Conservation (phyloP, 306 rosid species). For the Pyrus communis region DNA sequence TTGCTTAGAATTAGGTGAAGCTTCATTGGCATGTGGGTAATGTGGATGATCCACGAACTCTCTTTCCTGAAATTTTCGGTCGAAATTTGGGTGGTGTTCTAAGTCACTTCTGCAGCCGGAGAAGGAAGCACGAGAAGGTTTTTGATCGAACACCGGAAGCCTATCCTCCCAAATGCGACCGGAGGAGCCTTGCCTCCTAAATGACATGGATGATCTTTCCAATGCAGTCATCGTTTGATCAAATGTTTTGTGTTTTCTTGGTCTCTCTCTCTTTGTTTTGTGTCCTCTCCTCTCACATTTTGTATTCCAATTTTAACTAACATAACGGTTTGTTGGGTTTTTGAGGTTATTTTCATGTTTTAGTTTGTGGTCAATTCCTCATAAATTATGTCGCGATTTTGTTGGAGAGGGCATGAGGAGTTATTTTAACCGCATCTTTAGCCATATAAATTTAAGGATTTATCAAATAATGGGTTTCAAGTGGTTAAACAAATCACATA, state of each 20-base stretch:
- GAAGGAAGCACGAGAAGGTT: not conserved
- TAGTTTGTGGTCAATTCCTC: not conserved
- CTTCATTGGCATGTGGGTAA: not conserved
- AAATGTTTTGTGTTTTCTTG: not conserved
- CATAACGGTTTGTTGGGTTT: not conserved
- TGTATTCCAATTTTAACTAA: not conserved
- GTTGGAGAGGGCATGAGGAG: not conserved
- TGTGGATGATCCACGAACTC: not conserved
- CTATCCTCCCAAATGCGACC: slow-evolving; percentile 1
- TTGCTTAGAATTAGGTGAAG: not conserved
- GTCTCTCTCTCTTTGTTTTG: not conserved
- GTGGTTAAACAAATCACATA: not conserved
- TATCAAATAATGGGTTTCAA: not conserved
- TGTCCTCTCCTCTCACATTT: not conserved
- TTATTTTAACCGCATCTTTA: not conserved
- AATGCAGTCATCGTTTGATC: not conserved
- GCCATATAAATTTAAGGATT: not conserved
- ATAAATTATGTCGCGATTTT: not conserved
- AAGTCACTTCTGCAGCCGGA: not conserved
- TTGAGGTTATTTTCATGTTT: not conserved
- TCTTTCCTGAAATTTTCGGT: not conserved
- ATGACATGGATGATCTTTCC: not conserved
- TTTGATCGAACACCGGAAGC: not conserved
- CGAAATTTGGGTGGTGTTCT: not conserved
- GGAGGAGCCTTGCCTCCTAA: not conserved